Conservation (phyloP, 768 basidiomycete genomes). For the Exidia glandulosa region DNA sequence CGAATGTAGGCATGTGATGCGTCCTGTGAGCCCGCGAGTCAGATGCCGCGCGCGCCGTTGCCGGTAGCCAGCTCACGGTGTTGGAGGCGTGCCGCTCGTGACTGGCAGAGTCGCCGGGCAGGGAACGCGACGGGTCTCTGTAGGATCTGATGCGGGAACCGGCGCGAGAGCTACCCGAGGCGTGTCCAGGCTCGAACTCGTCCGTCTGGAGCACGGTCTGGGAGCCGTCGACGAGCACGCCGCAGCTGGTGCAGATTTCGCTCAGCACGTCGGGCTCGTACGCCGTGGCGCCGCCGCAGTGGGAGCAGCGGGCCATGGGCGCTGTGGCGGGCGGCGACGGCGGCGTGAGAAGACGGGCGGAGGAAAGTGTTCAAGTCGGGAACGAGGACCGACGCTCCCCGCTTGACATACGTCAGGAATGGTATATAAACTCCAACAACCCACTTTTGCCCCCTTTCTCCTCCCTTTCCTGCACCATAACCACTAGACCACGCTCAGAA, state of each 20-base stretch:
- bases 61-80: slow-evolving; percentile 19
- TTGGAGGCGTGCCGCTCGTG: slow-evolving; percentile 25
- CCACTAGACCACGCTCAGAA: slow-evolving; percentile 33
- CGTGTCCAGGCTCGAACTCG: slow-evolving; percentile 20
- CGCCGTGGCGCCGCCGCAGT: slow-evolving; percentile 38
- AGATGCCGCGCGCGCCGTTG: neutral
- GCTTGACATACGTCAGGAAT: neutral
- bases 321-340: neutral
- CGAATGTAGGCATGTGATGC: slow-evolving; percentile 55
- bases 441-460: slow-evolving; percentile 2
- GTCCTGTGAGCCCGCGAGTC: slow-evolving; percentile 28
- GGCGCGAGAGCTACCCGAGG: slow-evolving; percentile 17
- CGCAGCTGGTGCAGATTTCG: slow-evolving; percentile 57
- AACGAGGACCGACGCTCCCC: neutral
- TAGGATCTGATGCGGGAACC: slow-evolving; percentile 15
- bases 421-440: neutral
- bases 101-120: neutral
- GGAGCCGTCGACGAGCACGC: slow-evolving; percentile 52
- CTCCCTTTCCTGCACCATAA: slow-evolving; percentile 33
- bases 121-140: slow-evolving; percentile 1
- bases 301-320: neutral
- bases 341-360: neutral
- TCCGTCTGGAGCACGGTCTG: slow-evolving; percentile 49
- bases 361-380: neutral
- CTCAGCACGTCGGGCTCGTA: slow-evolving; percentile 44